phyloP scores from a whole-genome alignment of 129 eudicot species.

The Tagetes patula region DNA sequence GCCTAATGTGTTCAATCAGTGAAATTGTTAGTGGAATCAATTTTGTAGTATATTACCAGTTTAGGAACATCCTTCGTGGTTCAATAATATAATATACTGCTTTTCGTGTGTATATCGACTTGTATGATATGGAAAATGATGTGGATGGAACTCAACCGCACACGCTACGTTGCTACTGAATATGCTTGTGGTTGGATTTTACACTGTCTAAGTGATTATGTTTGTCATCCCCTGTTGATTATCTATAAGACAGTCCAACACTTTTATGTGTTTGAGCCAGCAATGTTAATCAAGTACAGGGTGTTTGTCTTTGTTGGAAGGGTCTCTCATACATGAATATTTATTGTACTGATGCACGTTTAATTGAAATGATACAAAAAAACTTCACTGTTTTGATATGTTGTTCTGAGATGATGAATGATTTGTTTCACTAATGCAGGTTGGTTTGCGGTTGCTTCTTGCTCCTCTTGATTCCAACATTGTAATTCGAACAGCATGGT shows the following conservation, averaged over 20 bases:
- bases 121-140: not conserved
- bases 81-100: not conserved
- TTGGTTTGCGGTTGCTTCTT: constrained; percentile 77
- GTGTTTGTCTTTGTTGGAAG: not conserved
- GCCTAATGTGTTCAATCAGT: not conserved
- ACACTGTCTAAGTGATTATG: not conserved
- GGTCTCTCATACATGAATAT: not conserved
- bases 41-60: not conserved
- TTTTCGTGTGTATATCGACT: not conserved
- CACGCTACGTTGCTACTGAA: too few species aligned
- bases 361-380: not conserved
- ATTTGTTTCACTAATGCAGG: constrained; percentile 47
- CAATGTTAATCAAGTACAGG: not conserved
- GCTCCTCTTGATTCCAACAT: constrained; percentile 73
- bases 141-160: too few species aligned
- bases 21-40: not conserved
- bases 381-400: not conserved
- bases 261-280: not conserved
- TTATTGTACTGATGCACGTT: not conserved
- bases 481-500: constrained; percentile 90
- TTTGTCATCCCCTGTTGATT: not conserved
- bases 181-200: not conserved
- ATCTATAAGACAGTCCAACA: not conserved
- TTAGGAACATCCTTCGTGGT: not conserved
- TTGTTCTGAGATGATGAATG: constrained; percentile 13